These are phyloP conservation scores for Didymella pomorum DNA, from an alignment of 2,329 filamentous ascomycete species.

Conservation along the genomic window DNA sequence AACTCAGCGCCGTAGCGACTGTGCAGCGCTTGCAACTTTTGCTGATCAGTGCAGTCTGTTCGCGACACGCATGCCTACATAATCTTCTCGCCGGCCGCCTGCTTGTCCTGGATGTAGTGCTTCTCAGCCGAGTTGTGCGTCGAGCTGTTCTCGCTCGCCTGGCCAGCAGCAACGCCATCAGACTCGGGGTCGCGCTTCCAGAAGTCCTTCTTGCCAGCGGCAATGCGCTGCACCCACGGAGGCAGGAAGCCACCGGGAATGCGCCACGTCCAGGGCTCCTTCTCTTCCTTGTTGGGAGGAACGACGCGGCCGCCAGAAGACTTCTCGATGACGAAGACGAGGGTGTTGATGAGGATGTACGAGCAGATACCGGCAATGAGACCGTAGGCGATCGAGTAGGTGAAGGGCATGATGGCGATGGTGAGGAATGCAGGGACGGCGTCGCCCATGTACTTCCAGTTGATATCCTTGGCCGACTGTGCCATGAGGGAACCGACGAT, in stretches of 20 bases:
- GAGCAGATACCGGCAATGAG: slow-evolving; percentile 81
- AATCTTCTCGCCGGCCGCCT: slow-evolving; percentile 27
- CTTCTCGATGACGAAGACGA: slow-evolving; percentile 73
- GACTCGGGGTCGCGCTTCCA: slow-evolving; percentile 59
- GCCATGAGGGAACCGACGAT: slow-evolving; percentile 91
- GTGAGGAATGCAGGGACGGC: slow-evolving; percentile 85
- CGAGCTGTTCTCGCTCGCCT: slow-evolving; percentile 39
- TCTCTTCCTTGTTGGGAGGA: slow-evolving; percentile 76
- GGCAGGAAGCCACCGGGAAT: slow-evolving; percentile 78
- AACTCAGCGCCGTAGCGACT: slow-evolving; percentile 16
- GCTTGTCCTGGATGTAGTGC: slow-evolving; percentile 37
- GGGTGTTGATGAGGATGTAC: slow-evolving; percentile 78
- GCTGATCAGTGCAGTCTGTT: neutral
- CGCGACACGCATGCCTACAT: slow-evolving; percentile 4
- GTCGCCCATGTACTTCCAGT: slow-evolving; percentile 84
- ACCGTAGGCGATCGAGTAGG: slow-evolving; percentile 87
- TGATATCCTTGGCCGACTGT: slow-evolving; percentile 79
- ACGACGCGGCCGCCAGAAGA: slow-evolving; percentile 73
- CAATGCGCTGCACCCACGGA: slow-evolving; percentile 72
- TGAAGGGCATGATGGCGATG: slow-evolving; percentile 87
- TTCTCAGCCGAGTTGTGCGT: slow-evolving; percentile 32
- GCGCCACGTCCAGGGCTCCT: slow-evolving; percentile 82
- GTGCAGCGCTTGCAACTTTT: slow-evolving; percentile 19
- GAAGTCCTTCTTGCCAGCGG: slow-evolving; percentile 75
- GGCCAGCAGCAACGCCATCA: slow-evolving; percentile 36